Conservation (phyloP, 352 stramenopile species). For the Pythium brassicae region DNA sequence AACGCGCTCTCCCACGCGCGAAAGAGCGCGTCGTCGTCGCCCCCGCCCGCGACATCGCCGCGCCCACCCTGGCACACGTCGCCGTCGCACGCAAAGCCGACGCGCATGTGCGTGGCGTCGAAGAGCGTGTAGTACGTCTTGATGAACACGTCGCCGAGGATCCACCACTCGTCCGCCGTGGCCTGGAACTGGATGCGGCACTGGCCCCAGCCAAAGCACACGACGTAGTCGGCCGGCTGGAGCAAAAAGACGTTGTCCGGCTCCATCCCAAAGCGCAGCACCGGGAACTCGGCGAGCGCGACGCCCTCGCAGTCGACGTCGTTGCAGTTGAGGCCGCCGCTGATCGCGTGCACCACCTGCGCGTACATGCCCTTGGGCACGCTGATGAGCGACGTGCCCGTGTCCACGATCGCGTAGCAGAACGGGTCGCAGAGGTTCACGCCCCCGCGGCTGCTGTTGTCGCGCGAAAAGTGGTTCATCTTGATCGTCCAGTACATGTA, state of each 20-base stretch:
- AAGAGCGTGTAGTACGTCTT: slow-evolving; percentile 93
- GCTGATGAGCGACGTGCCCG: slow-evolving; percentile 83
- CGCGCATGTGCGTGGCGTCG: slow-evolving; percentile 81
- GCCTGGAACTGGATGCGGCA: slow-evolving; percentile 81
- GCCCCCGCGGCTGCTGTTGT: not conserved
- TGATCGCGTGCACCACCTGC: slow-evolving; percentile 59
- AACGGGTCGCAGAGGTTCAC: slow-evolving; percentile 70
- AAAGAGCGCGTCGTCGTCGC: slow-evolving; percentile 36
- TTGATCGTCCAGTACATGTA: slow-evolving; percentile 87
- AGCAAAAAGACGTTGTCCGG: slow-evolving; percentile 84
- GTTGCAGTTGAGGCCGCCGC: slow-evolving; percentile 51
- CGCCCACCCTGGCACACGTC: slow-evolving; percentile 70
- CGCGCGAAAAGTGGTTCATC: slow-evolving; percentile 53
- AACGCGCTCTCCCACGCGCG: slow-evolving; percentile 59
- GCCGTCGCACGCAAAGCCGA: slow-evolving; percentile 85
- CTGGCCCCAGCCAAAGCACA: slow-evolving; percentile 65
- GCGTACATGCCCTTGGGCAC: slow-evolving; percentile 69
- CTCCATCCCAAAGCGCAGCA: slow-evolving; percentile 74
- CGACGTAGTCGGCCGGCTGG: slow-evolving; percentile 74
- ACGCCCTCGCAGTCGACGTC: slow-evolving; percentile 62
- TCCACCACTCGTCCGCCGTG: slow-evolving; percentile 80
- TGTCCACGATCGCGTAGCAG: slow-evolving; percentile 88
- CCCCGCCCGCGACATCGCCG: slow-evolving; percentile 56
- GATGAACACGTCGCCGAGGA: slow-evolving; percentile 88
- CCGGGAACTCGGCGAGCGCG: slow-evolving; percentile 49